Evolutionary conservation across 441 rosid species (phyloP).

Genomic region (Manihot esculenta): DNA sequence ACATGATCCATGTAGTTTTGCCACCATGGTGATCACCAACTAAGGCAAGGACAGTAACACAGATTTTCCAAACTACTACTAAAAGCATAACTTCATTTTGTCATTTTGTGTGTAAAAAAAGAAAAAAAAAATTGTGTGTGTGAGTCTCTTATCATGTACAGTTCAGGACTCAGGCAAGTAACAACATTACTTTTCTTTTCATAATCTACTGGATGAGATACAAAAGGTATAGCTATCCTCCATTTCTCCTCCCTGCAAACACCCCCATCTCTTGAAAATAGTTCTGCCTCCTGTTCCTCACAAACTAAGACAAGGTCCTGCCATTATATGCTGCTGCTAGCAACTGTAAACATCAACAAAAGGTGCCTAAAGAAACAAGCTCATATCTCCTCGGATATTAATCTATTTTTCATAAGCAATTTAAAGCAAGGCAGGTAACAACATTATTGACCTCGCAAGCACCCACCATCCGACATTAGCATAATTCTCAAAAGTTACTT

Average conservation of each 20-base stretch:
- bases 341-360: neutral
- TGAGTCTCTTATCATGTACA: conserved; percentile 6
- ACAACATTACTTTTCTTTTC: no score
- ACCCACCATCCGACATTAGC: neutral
- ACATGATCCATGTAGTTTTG: neutral
- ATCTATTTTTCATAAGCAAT: neutral
- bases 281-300: neutral
- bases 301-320: conserved; percentile 1
- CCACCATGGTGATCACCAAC: neutral
- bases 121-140: no score
- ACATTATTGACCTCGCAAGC: neutral
- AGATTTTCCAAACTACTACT: neutral
- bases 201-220: no score
- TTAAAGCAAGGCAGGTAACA: neutral
- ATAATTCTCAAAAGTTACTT: neutral
- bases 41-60: neutral
- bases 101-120: no score
- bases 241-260: neutral
- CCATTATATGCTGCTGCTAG: neutral
- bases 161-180: neutral
- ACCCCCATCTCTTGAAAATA: neutral
- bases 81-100: neutral
- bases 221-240: neutral
- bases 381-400: neutral
- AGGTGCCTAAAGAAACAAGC: neutral